A percentile compares a stretch with the other conserved stretches of the same genome.
Evolutionary conservation across 805 yeast genomes (phyloP).

Genomic region (Monosporozyma aerobia): DNA sequence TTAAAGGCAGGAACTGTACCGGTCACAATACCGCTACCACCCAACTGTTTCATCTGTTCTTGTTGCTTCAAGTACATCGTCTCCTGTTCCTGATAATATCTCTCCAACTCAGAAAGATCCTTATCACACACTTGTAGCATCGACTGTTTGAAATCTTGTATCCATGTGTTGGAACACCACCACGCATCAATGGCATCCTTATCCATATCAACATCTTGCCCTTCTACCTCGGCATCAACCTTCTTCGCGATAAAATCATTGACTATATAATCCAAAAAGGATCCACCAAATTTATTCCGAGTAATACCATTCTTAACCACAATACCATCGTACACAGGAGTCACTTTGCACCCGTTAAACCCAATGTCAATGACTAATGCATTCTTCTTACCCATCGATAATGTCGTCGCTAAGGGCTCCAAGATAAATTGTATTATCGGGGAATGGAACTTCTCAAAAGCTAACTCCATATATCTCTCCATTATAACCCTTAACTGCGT

Average conservation of each 20-base stretch:
- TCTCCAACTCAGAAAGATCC: conserved; percentile 17
- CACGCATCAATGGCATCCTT: conserved; percentile 14
- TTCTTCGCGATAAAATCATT: conserved; percentile 33
- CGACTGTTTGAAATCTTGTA: conserved; percentile 23
- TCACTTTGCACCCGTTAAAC: conserved; percentile 54
- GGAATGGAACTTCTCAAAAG: conserved; percentile 63
- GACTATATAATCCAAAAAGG: conserved; percentile 62
- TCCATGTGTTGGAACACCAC: conserved; percentile 24
- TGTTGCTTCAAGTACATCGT: conserved; percentile 14
- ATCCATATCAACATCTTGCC: background rate
- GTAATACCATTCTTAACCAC: conserved; percentile 55
- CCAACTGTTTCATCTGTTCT: conserved; percentile 12
- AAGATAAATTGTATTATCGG: conserved; percentile 72
- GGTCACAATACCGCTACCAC: conserved; percentile 1
- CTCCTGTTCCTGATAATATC: conserved; percentile 19
- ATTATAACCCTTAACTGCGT: conserved; percentile 31
- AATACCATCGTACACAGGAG: conserved; percentile 71
- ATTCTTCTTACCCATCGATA: conserved; percentile 68
- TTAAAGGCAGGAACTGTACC: background rate
- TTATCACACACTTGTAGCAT: conserved; percentile 26
- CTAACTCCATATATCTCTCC: conserved; percentile 58
- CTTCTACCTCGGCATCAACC: background rate
- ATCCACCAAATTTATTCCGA: conserved; percentile 75
- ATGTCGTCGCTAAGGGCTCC: conserved; percentile 67
- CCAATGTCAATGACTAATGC: conserved; percentile 81